These are phyloP conservation scores for Tolypocladium endophyticum DNA, from an alignment of 2,329 filamentous ascomycete species.

Conservation along the genomic window DNA sequence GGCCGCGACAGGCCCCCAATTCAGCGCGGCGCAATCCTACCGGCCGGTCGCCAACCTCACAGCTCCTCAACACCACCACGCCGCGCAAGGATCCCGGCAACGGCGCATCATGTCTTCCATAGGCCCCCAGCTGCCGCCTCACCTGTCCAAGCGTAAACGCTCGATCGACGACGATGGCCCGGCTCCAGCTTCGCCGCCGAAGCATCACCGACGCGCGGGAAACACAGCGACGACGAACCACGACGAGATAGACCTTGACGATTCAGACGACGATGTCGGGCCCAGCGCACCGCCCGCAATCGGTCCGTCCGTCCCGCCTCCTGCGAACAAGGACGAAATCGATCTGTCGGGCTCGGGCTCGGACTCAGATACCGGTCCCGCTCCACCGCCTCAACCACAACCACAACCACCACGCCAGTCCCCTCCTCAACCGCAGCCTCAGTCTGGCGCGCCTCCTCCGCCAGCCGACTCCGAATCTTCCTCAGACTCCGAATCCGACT, in stretches of 20 bases:
- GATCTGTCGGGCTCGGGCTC: slow-evolving; percentile 24
- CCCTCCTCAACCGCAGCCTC: slow-evolving; percentile 18
- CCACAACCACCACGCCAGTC: neutral
- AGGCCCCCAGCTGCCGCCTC: slow-evolving; percentile 59
- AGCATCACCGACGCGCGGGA: slow-evolving; percentile 22
- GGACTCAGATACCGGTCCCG: slow-evolving; percentile 24
- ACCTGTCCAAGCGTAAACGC: slow-evolving; percentile 54
- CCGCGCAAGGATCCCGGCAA: neutral
- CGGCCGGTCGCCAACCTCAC: neutral
- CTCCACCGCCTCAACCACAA: slow-evolving; percentile 11
- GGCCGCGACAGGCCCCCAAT: neutral
- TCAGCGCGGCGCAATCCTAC: neutral
- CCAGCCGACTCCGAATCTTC: slow-evolving; percentile 25
- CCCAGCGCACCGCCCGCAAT: slow-evolving; percentile 19
- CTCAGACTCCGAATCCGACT: slow-evolving; percentile 31
- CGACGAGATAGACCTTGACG: slow-evolving; percentile 36
- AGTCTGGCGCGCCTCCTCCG: slow-evolving; percentile 16
- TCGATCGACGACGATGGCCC: slow-evolving; percentile 28
- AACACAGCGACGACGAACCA: slow-evolving; percentile 25
- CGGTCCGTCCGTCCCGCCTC: slow-evolving; percentile 11
- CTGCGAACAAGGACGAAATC: slow-evolving; percentile 23
- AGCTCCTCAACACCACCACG: neutral
- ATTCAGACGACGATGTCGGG: slow-evolving; percentile 27
- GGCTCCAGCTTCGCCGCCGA: slow-evolving; percentile 17
- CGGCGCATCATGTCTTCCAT: slow-evolving; percentile 51